Conservation (phyloP, 345 rosid species). For the Jatropha curcas region DNA sequence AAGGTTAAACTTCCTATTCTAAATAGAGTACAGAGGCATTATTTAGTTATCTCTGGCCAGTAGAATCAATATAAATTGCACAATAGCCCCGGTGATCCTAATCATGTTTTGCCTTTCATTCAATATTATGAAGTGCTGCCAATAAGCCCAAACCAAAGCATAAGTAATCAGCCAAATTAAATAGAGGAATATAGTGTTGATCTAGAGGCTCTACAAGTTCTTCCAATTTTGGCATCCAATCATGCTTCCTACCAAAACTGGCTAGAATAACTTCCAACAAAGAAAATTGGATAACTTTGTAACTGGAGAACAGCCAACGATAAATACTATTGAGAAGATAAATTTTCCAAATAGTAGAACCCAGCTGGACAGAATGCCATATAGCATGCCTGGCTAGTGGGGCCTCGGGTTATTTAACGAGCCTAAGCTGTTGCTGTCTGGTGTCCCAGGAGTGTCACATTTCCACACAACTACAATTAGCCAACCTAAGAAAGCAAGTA, state of each 20-base stretch:
- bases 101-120: background rate
- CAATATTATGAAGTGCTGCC: background rate
- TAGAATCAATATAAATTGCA: background rate
- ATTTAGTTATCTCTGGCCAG: background rate
- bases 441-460: too few relatives aligned
- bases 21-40: background rate
- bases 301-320: background rate
- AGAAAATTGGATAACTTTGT: background rate
- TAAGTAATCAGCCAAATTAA: background rate
- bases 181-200: background rate
- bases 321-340: background rate
- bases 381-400: background rate
- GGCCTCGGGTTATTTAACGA: background rate
- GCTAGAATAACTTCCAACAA: background rate
- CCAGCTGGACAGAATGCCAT: background rate
- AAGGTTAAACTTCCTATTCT: background rate
- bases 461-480: background rate
- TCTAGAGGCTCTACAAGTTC: background rate
- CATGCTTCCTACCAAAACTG: background rate
- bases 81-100: background rate
- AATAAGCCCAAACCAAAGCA: background rate
- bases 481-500: conserved; percentile 7
- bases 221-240: background rate
- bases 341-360: background rate
- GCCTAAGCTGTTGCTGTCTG: background rate